phyloP scores from a whole-genome alignment of 495 filamentous ascomycete species.

The Lophiotrema nucula region DNA sequence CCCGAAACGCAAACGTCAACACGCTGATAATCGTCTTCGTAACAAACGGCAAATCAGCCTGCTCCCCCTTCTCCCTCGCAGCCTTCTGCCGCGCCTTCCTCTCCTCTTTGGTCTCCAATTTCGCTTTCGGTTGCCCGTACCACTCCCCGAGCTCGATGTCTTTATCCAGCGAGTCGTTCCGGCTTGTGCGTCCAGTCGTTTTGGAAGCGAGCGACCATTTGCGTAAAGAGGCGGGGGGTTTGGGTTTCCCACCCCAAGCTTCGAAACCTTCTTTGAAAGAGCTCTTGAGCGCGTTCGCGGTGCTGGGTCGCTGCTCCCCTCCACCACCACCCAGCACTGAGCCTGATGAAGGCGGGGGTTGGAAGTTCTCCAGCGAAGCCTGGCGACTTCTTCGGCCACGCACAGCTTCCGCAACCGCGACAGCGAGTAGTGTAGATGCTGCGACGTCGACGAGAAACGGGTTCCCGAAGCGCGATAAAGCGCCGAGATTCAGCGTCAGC shows the following conservation, averaged over 20 bases:
- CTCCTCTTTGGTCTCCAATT: neutral
- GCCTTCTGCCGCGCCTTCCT: slow-evolving; percentile 14
- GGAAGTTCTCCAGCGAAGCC: slow-evolving; percentile 19
- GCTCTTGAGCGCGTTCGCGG: slow-evolving; percentile 26
- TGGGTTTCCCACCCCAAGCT: slow-evolving; percentile 22
- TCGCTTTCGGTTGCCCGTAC: slow-evolving; percentile 29
- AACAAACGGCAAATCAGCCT: slow-evolving; percentile 29
- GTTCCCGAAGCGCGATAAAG: slow-evolving; percentile 50
- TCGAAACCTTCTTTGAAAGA: slow-evolving; percentile 28
- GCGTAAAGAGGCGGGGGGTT: slow-evolving; percentile 9
- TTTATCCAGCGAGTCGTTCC: slow-evolving; percentile 19
- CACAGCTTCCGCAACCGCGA: slow-evolving; percentile 50
- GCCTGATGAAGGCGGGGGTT: slow-evolving; percentile 25
- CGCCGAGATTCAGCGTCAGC: slow-evolving; percentile 49
- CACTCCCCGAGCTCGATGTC: slow-evolving; percentile 36
- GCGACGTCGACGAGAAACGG: slow-evolving; percentile 76
- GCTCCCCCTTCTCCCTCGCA: slow-evolving; percentile 18
- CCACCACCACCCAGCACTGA: neutral
- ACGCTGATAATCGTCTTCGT: slow-evolving; percentile 33
- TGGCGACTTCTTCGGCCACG: slow-evolving; percentile 10
- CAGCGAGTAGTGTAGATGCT: slow-evolving; percentile 65
- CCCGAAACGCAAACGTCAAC: slow-evolving; percentile 30
- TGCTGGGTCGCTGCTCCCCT: slow-evolving; percentile 9
- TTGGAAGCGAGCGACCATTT: slow-evolving; percentile 27
- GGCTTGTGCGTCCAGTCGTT: slow-evolving; percentile 1